A percentile compares a stretch with the other conserved stretches of the same genome.
These are phyloP conservation scores for Pisolithus microcarpus DNA, from an alignment of 768 basidiomycete genomes.

Conservation along the genomic window DNA sequence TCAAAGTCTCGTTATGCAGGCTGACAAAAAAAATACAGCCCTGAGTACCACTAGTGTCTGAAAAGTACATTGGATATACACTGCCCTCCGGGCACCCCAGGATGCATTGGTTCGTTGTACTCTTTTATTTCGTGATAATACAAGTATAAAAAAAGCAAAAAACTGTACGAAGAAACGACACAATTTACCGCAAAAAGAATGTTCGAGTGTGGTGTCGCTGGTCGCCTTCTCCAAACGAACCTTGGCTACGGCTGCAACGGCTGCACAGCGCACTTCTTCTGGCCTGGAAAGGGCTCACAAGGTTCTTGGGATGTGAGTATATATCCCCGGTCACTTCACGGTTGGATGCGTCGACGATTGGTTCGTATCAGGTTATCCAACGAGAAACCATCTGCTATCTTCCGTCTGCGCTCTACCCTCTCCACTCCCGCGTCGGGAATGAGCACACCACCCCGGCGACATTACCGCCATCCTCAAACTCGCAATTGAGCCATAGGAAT, in stretches of 20 bases:
- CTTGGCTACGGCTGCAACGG: too few relatives aligned
- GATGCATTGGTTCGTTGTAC: too few relatives aligned
- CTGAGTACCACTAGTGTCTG: too few relatives aligned
- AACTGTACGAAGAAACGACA: too few relatives aligned
- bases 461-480: slow-evolving; percentile 74
- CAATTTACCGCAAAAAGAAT: slow-evolving; percentile 32
- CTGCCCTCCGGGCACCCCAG: too few relatives aligned
- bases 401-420: slow-evolving; percentile 68
- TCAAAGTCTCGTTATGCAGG: too few relatives aligned
- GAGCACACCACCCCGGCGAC: slow-evolving; percentile 32
- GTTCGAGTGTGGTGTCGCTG: slow-evolving; percentile 79
- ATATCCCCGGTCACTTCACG: neutral
- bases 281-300: slow-evolving; percentile 84
- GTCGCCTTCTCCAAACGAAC: slow-evolving; percentile 72
- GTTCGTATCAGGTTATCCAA: slow-evolving; percentile 62
- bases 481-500: slow-evolving; percentile 65
- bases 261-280: slow-evolving; percentile 77
- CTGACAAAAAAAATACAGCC: too few relatives aligned
- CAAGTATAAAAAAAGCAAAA: too few relatives aligned
- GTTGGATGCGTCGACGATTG: neutral
- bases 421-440: slow-evolving; percentile 27
- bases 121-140: too few relatives aligned
- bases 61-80: too few relatives aligned
- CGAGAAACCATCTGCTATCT: slow-evolving; percentile 85
- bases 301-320: slow-evolving; percentile 75